Base-by-base conservation (phyloP, 2,329 filamentous ascomycete genomes). In the Neofusicoccum cordaticola region DNA sequence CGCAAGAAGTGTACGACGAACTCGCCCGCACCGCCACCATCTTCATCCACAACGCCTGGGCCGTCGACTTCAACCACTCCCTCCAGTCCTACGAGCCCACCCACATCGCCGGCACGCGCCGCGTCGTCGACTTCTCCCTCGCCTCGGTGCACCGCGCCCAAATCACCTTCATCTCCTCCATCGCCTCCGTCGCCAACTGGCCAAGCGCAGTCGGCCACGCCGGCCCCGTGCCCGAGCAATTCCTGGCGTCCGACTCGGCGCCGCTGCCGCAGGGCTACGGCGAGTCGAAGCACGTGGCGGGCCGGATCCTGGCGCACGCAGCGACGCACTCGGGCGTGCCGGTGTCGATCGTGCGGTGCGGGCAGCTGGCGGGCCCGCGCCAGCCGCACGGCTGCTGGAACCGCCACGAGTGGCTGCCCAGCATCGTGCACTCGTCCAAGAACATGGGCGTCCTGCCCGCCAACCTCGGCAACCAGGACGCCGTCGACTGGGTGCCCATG, bases 161-260 rank as follows among this genome's bases (percentile, higher is more conserved):
- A 13, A 73, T 80, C 42, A 62, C 74, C 63, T 79, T 78, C 71
- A 75, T 79, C 61, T 78, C 75, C 1, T 76, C 74, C 3, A 75
- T 80, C 51, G 75, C 73, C 8, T 73, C 71, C 27, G 76, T 77
- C 6, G 71, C 69, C 9, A 71, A 71, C 52, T 75, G 71, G 68
- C 42, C 19, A 3, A 22, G 22, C 3, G 34, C 34, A 4, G 4
- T 37, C 37, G 19, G 34, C 45, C 15, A 17, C n/a, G 11, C 9
- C n/a, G 44, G 52, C 12, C 34, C 62, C n/a, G 72, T 79, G 4
- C 75, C 75, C 1, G 77, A 78, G 51, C 39, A 65, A 12, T 66
- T 72, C 2, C 67, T 78, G 27, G 51, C 68, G 6, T 70, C 74
- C 61, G 66, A 69, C 44, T 42, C 48, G 7, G 66, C 69, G 13